Percentiles rank a stretch among this genome's conserved stretches.
These are phyloP conservation scores for Sporothrix humicola DNA, from an alignment of 2,329 filamentous ascomycete genomes.

Conservation along the genomic window DNA sequence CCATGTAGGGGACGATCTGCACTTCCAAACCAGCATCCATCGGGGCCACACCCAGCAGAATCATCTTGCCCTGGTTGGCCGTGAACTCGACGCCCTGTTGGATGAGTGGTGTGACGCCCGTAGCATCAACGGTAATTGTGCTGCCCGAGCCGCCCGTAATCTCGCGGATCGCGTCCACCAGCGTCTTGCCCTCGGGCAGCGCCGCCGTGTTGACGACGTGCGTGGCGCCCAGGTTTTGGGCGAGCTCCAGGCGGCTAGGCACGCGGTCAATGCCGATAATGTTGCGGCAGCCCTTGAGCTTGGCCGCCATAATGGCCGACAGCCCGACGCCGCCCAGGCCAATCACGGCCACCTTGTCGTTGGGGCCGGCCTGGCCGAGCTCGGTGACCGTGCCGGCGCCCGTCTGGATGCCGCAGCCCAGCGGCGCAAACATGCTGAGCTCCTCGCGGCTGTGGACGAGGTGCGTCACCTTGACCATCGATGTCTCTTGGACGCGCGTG, in stretches of 20 bases:
- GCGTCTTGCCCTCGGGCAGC: background rate
- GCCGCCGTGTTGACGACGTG: background rate
- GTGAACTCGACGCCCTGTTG: slow-evolving; percentile 4
- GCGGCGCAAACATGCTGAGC: slow-evolving; percentile 7
- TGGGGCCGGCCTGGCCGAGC: background rate
- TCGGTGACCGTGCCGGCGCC: background rate
- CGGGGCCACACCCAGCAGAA: background rate
- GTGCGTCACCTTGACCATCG: slow-evolving; percentile 7
- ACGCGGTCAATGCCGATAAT: slow-evolving; percentile 12
- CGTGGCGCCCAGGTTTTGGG: background rate
- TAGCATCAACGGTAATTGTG: background rate
- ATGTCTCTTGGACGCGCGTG: background rate
- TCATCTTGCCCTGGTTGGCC: slow-evolving; percentile 12
- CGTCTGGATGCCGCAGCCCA: slow-evolving; percentile 3
- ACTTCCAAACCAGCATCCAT: background rate
- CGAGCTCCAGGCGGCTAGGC: background rate
- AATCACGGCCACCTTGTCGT: slow-evolving; percentile 5
- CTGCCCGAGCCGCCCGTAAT: background rate
- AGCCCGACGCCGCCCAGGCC: slow-evolving; percentile 1
- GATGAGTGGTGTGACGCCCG: background rate
- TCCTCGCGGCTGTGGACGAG: slow-evolving; percentile 9
- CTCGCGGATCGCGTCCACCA: background rate
- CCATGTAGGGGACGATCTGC: background rate
- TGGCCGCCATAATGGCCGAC: slow-evolving; percentile 4
- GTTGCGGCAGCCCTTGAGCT: background rate